Base-by-base conservation (phyloP, 2,329 filamentous ascomycete species). In the Chlorencoelia australis region DNA sequence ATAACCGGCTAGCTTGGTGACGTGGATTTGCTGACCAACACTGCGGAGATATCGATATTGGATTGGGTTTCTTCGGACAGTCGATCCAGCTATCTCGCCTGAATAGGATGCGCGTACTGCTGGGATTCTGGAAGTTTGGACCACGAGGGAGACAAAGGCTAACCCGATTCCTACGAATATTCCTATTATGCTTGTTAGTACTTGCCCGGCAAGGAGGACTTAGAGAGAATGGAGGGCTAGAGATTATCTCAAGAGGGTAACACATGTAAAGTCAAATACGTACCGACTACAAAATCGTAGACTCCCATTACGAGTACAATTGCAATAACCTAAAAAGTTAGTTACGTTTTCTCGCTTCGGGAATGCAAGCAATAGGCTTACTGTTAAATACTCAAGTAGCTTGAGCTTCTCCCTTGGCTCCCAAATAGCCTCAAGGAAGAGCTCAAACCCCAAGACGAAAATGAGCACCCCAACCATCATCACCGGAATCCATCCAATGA, bases 391-490 rank as follows among this genome's bases (percentile, higher is more conserved):
- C 56, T 98, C 91, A 9, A 89, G 74, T 35, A 72, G 65, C 56
- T 93, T 85, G 24, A 96, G 67, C 59, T 91, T 94, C 45, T 87
- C 87, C 57, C 85, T 83, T 0, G 91, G 93, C 39, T 84, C 75
- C 66, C 87, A 85, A 4, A 98, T 64, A 2, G 91, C 91, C 59
- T 98, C 91, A 40, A 84, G 66, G 41, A 96, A 69, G 20, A 98
- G 68, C 54, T 96, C 89, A 51, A 98, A 91, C 1, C 91, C 91
- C 10, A 98, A 75, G 43, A 94, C 75, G 57, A 94, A 98, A 47
- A 98, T 98, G 35, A 98, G 67, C 7, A 86, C 87, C 9, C 88
- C 91, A 3, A 98, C 91, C 59, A 98, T 88, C 78, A 94, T 94
- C 43, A 96, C 81, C 0, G 91, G 91, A 37, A 98, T 95, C 53